phyloP scores from a whole-genome alignment of 352 stramenopile genomes.

The Detonula confervacea region DNA sequence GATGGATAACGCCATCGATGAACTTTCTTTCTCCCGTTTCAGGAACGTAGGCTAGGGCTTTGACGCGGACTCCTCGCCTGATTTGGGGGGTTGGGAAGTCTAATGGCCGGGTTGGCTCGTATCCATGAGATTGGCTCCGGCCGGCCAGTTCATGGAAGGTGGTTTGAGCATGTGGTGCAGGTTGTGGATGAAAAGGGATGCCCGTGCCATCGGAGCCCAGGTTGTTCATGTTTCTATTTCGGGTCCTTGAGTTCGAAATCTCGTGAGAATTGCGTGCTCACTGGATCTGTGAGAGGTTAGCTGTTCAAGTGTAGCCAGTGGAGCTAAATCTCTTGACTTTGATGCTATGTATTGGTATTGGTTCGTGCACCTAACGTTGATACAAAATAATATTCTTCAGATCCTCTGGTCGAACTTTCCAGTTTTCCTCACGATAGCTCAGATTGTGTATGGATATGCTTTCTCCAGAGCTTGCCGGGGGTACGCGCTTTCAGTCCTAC shows the following conservation, averaged over 20 bases:
- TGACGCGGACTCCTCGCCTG: constrained; percentile 63
- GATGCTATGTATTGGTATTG: too few species aligned
- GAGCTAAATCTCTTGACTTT: too few species aligned
- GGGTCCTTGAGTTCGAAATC: background rate
- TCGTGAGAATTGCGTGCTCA: background rate
- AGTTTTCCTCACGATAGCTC: too few species aligned
- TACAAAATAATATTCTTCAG: too few species aligned
- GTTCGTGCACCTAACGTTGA: too few species aligned
- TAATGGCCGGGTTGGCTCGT: constrained; percentile 57
- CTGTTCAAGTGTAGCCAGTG: too few species aligned
- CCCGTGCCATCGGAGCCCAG: constrained; percentile 40
- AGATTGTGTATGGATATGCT: too few species aligned
- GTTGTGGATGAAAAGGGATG: constrained; percentile 44
- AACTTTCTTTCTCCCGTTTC: constrained; percentile 63
- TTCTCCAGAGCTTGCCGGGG: too few species aligned
- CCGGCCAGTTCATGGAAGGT: constrained; percentile 43
- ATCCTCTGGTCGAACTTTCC: too few species aligned
- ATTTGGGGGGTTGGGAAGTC: constrained; percentile 80
- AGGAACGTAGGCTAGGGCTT: constrained; percentile 74
- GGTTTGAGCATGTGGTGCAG: constrained; percentile 41
- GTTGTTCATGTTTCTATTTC: constrained; percentile 20
- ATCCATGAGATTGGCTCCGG: constrained; percentile 24
- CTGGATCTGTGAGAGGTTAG: too few species aligned
- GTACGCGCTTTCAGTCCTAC: too few species aligned
- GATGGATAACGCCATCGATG: constrained; percentile 70